Base-by-base conservation (phyloP, 768 basidiomycete species). In the Amanita rubescens region DNA sequence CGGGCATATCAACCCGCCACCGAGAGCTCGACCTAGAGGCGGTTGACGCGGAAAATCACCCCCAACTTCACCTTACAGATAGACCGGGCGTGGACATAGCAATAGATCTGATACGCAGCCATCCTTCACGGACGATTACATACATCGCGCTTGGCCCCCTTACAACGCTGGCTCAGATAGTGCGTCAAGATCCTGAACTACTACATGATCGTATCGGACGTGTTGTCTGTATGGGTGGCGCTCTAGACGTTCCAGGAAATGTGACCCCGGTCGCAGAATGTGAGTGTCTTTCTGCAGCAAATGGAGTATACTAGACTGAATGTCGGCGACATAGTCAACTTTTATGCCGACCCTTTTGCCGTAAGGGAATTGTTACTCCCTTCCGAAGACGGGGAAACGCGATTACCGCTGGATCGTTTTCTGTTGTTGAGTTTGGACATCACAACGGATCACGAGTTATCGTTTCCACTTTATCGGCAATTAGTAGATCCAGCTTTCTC, bases 141-240 rank as follows among this genome's bases (percentile, higher is more conserved):
- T 91, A 90, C 58, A 73, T 92, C 55, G 80, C 75, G 7, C 74
- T 92, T 6, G 88, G 87, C 1, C 85, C 88, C 39, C 75, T 90
- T 51, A 94, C 92, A 10, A 92, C 87, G 60, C 74, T 97, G 30
- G 90, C 90, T 1, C 69, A 72, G 32, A 72, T 88, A 55, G 70
- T 89, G 64, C 76, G 75, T 6, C 60, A 71, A 39, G 76, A 90
- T 58, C 74, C 77, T 9, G 63, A 71, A 33, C 69, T 76, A 10
- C 71, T 93, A 27, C 67, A 69, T 7, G 67, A 76, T 11, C 79
- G 79, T 39, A 78, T 91, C 25, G 89, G 84, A 4, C 77, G 84
- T n/a, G 71, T 97, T 7, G 69, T 94, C 19, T 85, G 83, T 65
- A 95, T 97, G 92, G 94, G 94, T n/a, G 94, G 92, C 12, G 87